These are phyloP conservation scores for Crithidia bombi DNA, from an alignment of 208 protist species.

Conservation along the genomic window DNA sequence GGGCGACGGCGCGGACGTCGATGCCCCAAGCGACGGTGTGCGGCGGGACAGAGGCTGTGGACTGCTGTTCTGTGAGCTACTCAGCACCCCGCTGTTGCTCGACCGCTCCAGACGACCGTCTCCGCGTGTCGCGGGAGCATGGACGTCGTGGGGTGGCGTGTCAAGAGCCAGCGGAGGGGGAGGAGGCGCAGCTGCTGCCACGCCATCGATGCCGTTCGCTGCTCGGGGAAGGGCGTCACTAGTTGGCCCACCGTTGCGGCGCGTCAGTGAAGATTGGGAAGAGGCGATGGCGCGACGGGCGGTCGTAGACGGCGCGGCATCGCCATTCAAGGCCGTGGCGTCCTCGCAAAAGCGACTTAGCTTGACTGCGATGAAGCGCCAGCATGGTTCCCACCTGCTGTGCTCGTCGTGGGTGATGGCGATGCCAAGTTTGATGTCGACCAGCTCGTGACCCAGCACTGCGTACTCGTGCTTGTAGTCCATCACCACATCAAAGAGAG, in stretches of 20 bases:
- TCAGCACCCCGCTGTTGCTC: background rate
- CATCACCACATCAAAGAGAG: conserved; percentile 84
- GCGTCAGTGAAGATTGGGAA: background rate
- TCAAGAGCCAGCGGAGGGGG: conserved; percentile 1
- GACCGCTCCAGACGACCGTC: conserved; percentile 6
- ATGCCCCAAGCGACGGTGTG: conserved; percentile 1
- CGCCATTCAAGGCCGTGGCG: background rate
- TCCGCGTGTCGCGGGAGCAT: background rate
- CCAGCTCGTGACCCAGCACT: conserved; percentile 75
- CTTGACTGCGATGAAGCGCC: conserved; percentile 83
- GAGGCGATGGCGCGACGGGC: background rate
- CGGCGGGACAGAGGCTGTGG: background rate
- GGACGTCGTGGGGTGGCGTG: background rate
- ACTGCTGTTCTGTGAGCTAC: background rate
- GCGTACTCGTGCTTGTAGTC: conserved; percentile 86
- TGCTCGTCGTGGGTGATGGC: conserved; percentile 69
- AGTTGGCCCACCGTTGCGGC: background rate
- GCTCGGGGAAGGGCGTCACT: background rate
- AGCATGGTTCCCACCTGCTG: conserved; percentile 62
- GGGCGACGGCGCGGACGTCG: conserved; percentile 1
- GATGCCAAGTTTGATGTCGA: conserved; percentile 88
- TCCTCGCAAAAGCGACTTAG: conserved; percentile 35
- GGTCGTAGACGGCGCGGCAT: background rate
- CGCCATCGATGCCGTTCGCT: background rate
- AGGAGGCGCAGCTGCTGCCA: background rate